Base-by-base conservation (phyloP, 306 rosid genomes). In the Alnus rubra region DNA sequence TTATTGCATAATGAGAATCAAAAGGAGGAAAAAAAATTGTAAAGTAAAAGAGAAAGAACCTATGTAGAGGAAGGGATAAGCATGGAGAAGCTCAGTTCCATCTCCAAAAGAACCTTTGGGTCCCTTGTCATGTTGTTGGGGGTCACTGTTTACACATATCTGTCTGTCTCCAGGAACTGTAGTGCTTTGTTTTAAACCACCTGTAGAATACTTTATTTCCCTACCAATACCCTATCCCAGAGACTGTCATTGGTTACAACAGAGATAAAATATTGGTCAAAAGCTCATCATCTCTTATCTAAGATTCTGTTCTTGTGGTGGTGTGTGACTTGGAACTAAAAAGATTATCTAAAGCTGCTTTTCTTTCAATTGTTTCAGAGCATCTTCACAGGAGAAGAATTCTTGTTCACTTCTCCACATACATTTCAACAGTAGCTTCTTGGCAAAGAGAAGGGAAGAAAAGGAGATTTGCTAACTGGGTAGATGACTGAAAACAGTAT, bases 231-330 rank as follows among this genome's bases (percentile, higher is more conserved):
- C 78, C 28, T 23, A 78, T 80, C 67, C 78, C 77, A 78, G 78
- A 81, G 72, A 51, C 71, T 42, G 80, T 68, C 82, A 85, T 79
- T 81, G 80, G 82, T 65, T 48, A 72, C 64, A 75, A 74, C 51
- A 42, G 49, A 71, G 35, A 69, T 19, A 78, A 75, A 80, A 76
- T 82, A 74, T 28, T 75, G 83, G 97, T 92, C 92, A 88, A 92
- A 88, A 83, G 85, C 78, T 76, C 89, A 88, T 87, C 89, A 87
- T 85, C 88, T 78, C 87, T 86, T 82, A 84, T 90, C 86, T 90
- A 83, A 92, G 98, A 95, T 92, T 95, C 96, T 90, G 87, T 86
- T 91, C 83, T 9, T 88, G 96, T 91, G 96, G 92, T 86, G 90
- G 87, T 86, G 84, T 82, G 89, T 79, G 90, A 87, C 79, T 73